These are phyloP conservation scores for Naganishia liquefaciens DNA, from an alignment of 1,284 basidiomycete species.

Conservation along the genomic window DNA sequence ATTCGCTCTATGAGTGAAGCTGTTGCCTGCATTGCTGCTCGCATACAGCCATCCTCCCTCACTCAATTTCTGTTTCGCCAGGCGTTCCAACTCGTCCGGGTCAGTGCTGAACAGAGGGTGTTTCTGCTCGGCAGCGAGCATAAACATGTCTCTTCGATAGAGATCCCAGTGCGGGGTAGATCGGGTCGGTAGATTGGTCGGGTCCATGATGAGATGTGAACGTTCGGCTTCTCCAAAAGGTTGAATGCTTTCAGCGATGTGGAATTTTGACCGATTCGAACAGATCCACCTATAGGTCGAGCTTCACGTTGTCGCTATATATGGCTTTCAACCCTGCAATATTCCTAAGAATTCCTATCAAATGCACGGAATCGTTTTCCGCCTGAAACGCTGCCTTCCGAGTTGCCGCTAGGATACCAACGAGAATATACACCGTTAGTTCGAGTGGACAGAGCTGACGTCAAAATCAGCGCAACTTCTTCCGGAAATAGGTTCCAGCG, in stretches of 20 bases:
- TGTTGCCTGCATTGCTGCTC: slow-evolving; percentile 62
- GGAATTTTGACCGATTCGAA: no score
- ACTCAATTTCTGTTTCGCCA: slow-evolving; percentile 60
- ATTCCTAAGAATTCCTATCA: no score
- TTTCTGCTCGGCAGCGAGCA: slow-evolving; percentile 48
- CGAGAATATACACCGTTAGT: neutral
- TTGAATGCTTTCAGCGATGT: no score
- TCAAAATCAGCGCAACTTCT: neutral
- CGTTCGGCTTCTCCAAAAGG: neutral
- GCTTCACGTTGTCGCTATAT: no score
- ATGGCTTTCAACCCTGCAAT: no score
- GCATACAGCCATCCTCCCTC: slow-evolving; percentile 62
- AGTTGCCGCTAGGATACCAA: no score
- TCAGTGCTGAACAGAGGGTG: slow-evolving; percentile 46
- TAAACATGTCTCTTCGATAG: slow-evolving; percentile 62
- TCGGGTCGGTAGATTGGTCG: slow-evolving; percentile 59
- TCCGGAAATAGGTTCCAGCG: neutral
- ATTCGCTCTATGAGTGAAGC: slow-evolving; percentile 62
- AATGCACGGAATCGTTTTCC: no score
- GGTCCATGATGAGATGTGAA: slow-evolving; percentile 51
- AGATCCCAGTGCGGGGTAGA: slow-evolving; percentile 62
- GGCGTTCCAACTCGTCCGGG: slow-evolving; percentile 59
- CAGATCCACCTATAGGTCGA: no score
- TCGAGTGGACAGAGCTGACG: neutral
- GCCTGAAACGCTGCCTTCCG: no score